These are phyloP conservation scores for Hygrocybe punicea DNA, from an alignment of 768 basidiomycete genomes.

Conservation along the genomic window DNA sequence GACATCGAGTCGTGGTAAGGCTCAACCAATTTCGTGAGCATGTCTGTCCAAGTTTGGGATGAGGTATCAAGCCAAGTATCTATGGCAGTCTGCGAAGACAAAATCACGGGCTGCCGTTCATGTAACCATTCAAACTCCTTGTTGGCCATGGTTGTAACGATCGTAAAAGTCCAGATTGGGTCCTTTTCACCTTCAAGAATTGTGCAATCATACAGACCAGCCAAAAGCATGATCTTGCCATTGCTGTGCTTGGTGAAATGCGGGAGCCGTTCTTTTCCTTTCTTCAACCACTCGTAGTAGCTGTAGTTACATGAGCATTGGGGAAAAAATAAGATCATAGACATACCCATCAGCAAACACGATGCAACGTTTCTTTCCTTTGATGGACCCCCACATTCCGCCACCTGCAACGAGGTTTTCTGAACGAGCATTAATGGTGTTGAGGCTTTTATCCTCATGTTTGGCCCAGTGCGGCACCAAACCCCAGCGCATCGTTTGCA, in stretches of 20 bases:
- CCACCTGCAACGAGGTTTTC: constrained; percentile 74
- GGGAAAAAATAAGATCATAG: background rate
- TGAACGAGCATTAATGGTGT: constrained; percentile 86
- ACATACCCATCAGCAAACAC: constrained; percentile 57
- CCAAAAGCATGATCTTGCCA: constrained; percentile 71
- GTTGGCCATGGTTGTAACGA: constrained; percentile 79
- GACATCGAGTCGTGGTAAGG: constrained; percentile 51
- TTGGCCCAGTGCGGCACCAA: constrained; percentile 83
- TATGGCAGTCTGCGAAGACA: constrained; percentile 59
- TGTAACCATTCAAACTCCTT: constrained; percentile 82
- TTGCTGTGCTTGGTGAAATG: constrained; percentile 75
- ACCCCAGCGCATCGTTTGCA: constrained; percentile 92
- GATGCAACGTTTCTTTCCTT: constrained; percentile 80
- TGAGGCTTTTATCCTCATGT: constrained; percentile 63
- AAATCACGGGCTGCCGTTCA: constrained; percentile 82
- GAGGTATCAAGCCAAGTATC: constrained; percentile 78
- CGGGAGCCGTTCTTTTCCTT: constrained; percentile 73
- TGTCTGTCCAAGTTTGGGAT: constrained; percentile 58
- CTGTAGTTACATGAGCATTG: constrained; percentile 26
- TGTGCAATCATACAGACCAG: constrained; percentile 79
- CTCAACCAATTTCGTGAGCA: constrained; percentile 56
- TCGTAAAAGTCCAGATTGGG: constrained; percentile 77
- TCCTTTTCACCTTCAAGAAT: constrained; percentile 58
- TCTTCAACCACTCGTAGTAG: constrained; percentile 94
- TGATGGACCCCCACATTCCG: constrained; percentile 84